Percentiles rank a stretch among this genome's conserved stretches.
phyloP scores from a whole-genome alignment of 495 filamentous ascomycete species.

The Tetracladium setigerum region DNA sequence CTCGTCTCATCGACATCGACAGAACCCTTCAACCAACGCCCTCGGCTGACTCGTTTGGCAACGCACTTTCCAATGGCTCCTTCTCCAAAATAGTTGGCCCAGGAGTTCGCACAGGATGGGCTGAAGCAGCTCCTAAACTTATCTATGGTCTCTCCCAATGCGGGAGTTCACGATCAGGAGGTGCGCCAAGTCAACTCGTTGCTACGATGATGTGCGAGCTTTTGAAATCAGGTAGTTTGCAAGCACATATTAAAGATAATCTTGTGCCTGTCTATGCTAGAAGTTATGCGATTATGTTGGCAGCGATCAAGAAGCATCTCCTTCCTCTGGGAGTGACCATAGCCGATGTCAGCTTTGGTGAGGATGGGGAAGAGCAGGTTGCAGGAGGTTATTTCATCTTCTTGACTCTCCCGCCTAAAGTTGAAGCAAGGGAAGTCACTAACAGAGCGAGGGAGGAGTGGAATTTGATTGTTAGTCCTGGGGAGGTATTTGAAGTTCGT shows the following conservation, averaged over 20 bases:
- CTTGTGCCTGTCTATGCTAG: slow-evolving; percentile 47
- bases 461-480: slow-evolving; percentile 55
- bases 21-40: slow-evolving; percentile 13
- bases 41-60: slow-evolving; percentile 52
- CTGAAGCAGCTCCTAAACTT: slow-evolving; percentile 62
- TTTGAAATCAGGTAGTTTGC: slow-evolving; percentile 42
- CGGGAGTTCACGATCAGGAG: slow-evolving; percentile 64
- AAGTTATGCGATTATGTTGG: slow-evolving; percentile 30
- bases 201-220: slow-evolving; percentile 58
- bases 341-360: slow-evolving; percentile 15
- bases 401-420: slow-evolving; percentile 50
- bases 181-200: slow-evolving; percentile 64
- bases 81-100: slow-evolving; percentile 84
- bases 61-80: slow-evolving; percentile 71
- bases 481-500: slow-evolving; percentile 58
- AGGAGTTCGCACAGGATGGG: slow-evolving; percentile 75
- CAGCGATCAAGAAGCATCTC: slow-evolving; percentile 47
- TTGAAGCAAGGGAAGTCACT: slow-evolving; percentile 48
- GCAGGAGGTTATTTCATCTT: slow-evolving; percentile 80
- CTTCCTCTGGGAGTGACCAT: slow-evolving; percentile 48
- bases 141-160: slow-evolving; percentile 61
- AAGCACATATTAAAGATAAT: slow-evolving; percentile 30
- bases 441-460: slow-evolving; percentile 47
- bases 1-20: slow-evolving; percentile 64
- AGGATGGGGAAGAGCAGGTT: slow-evolving; percentile 14